phyloP scores from a whole-genome alignment of 2,329 filamentous ascomycete species.

The Myriosclerotinia curreyana region DNA sequence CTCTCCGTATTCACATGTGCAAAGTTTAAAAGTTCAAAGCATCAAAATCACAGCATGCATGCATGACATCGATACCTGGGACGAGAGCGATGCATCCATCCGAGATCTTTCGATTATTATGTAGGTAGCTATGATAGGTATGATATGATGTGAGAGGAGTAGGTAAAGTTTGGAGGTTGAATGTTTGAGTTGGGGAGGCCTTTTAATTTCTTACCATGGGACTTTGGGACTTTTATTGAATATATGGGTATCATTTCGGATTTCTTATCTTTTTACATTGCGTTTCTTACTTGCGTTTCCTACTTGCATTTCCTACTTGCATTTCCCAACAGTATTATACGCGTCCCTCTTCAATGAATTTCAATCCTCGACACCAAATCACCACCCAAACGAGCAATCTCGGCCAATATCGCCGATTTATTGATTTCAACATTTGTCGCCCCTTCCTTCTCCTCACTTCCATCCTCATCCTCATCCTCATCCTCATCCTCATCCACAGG shows the following conservation, averaged over 20 bases:
- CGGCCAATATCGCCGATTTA: slow-evolving; percentile 62
- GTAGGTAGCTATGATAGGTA: too few relatives aligned
- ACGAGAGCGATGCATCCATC: too few relatives aligned
- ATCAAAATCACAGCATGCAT: too few relatives aligned
- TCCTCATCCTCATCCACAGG: slow-evolving; percentile 27
- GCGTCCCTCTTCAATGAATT: slow-evolving; percentile 22
- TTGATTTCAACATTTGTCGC: slow-evolving; percentile 60
- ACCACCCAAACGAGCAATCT: slow-evolving; percentile 67
- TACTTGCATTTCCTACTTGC: not conserved
- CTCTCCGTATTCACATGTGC: too few relatives aligned
- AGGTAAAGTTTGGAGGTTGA: too few relatives aligned
- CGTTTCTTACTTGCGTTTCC: not conserved
- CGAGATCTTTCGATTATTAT: too few relatives aligned
- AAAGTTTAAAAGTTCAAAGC: too few relatives aligned
- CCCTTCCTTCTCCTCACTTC: slow-evolving; percentile 39
- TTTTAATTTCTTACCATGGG: not conserved
- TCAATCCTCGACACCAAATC: slow-evolving; percentile 68
- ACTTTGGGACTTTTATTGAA: not conserved
- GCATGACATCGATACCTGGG: too few relatives aligned
- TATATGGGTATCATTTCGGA: slow-evolving; percentile 14
- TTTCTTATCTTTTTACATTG: not conserved
- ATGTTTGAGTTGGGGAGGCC: too few relatives aligned
- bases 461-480: slow-evolving; percentile 36
- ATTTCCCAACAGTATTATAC: not conserved
- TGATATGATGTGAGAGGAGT: too few relatives aligned